phyloP scores from a whole-genome alignment of 2,329 filamentous ascomycete species.

The Cercospora sesami region DNA sequence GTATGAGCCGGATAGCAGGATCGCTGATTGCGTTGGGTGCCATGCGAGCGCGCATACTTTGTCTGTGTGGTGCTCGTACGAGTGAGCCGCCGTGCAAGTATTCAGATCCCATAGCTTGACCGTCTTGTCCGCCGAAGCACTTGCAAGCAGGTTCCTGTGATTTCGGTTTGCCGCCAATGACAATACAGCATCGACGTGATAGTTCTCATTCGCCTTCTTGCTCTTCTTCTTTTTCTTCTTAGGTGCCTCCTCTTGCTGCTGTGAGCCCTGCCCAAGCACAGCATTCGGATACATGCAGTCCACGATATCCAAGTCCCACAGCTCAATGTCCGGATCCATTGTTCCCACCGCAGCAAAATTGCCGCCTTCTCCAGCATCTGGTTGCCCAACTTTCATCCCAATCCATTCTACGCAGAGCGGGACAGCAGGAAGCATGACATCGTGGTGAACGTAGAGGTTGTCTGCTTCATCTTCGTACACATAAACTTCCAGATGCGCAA shows the following conservation, averaged over 20 bases:
- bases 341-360: constrained; percentile 96
- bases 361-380: constrained; percentile 61
- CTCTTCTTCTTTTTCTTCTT: constrained; percentile 92
- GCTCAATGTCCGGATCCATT: constrained; percentile 97
- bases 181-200: constrained; percentile 91
- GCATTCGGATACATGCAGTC: constrained; percentile 99
- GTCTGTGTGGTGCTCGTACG: constrained; percentile 92
- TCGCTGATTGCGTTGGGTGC: constrained; percentile 83
- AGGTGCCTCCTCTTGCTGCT: constrained; percentile 44
- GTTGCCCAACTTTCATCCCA: constrained; percentile 81
- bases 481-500: constrained; percentile 94
- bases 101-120: constrained; percentile 97
- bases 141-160: constrained; percentile 91
- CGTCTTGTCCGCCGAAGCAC: constrained; percentile 92
- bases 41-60: constrained; percentile 96
- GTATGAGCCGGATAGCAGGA: constrained; percentile 89
- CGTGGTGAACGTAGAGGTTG: constrained; percentile 98
- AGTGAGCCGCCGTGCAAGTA: constrained; percentile 89
- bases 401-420: constrained; percentile 95
- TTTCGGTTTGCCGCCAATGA: constrained; percentile 88
- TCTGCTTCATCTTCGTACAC: constrained; percentile 94
- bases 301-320: constrained; percentile 94
- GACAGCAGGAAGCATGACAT: constrained; percentile 97
- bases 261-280: constrained; percentile 72
- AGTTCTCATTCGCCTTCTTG: constrained; percentile 83